Percentiles rank a stretch among this genome's conserved stretches.
Evolutionary conservation across 164 flowering plant species (phyloP).

Genomic region (Nymphaea colorata): DNA sequence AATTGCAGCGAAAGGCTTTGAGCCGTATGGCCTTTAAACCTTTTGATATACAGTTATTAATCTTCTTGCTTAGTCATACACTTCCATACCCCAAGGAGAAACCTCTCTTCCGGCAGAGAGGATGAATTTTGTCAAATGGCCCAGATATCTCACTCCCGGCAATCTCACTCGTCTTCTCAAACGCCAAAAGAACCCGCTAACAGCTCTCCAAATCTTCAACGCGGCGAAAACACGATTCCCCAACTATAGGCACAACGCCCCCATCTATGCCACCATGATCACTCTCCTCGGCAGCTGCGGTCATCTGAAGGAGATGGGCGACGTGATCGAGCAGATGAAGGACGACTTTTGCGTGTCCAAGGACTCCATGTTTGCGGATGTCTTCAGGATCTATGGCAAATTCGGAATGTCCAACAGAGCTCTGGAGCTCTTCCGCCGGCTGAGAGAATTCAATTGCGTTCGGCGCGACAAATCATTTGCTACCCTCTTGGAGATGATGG

Average conservation of each 20-base stretch:
- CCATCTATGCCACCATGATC: conserved; percentile 62
- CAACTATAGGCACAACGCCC: conserved; percentile 60
- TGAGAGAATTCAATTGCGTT: conserved; percentile 57
- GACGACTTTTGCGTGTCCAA: conserved; percentile 55
- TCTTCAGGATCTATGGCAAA: conserved; percentile 37
- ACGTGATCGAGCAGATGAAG: conserved; percentile 50
- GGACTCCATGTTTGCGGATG: conserved; percentile 37
- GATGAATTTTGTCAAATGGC: conserved; percentile 37
- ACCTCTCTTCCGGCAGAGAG: background rate
- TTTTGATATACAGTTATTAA: too few relatives aligned
- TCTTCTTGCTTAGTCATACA: too few relatives aligned
- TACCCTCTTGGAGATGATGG: conserved; percentile 39
- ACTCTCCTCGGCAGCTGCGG: conserved; percentile 39
- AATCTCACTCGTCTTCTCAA: conserved; percentile 42
- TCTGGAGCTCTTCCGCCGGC: conserved; percentile 35
- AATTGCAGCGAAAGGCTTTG: too few relatives aligned
- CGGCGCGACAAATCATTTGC: conserved; percentile 56
- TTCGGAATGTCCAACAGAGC: conserved; percentile 50
- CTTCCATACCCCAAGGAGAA: too few relatives aligned
- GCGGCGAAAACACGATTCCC: conserved; percentile 51
- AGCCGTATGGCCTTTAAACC: too few relatives aligned
- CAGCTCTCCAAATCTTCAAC: conserved; percentile 52
- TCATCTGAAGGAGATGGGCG: conserved; percentile 40
- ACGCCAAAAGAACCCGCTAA: conserved; percentile 52
- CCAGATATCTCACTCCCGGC: conserved; percentile 51